Base-by-base conservation (phyloP, 2,329 filamentous ascomycete genomes). In the Exserohilum rostratum region DNA sequence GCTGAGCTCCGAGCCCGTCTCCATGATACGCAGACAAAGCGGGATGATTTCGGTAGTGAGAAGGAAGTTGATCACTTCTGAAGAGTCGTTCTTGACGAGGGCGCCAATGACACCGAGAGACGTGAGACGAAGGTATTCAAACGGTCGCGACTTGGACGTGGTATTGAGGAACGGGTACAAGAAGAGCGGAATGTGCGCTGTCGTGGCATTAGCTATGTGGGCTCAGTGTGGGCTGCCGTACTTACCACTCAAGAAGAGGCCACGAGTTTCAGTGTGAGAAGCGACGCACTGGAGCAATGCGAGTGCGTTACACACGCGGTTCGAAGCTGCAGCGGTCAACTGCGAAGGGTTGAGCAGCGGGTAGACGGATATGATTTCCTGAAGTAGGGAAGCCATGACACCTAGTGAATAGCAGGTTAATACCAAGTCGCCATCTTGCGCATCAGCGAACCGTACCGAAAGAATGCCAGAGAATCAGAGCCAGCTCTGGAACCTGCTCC, bases 311-410 rank as follows among this genome's bases (percentile, higher is more conserved):
- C 95, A 99, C 54, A 99, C 95, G 62, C 95, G 84, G 79, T 99
- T 99, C 3, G 91, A 96, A 13, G 95, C 93, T n/a, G 95, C 93
- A 2, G 95, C 95, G 6, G 95, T 99, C 68, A 99, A 85, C 79
- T 98, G 93, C 45, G 92, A 97, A 5, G 95, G 95, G 76, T 96
- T 99, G 67, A 99, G 85, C 4, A 99, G 85, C 25, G 92, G 96
- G 74, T 99, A 99, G 50, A 99, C 95, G 10, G 93, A 97, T 72
- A 99, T 99, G 74, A 99, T 99, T 79, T 99, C 95, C 77, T 98
- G 93, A 30, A 98, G 85, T 20, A 99, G 83, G 50, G 92, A 96
- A 40, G 95, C 97, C 95, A 99, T 99, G 71, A 99, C 95, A 69
- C 93, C 92, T 96, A 62, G 11, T 18, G 3, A 25, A 43, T 13